Evolutionary conservation across 306 rosid genomes (phyloP), one percentile per base, ranked within the genome.

Genomic region (Abrus pulchellus): DNA sequence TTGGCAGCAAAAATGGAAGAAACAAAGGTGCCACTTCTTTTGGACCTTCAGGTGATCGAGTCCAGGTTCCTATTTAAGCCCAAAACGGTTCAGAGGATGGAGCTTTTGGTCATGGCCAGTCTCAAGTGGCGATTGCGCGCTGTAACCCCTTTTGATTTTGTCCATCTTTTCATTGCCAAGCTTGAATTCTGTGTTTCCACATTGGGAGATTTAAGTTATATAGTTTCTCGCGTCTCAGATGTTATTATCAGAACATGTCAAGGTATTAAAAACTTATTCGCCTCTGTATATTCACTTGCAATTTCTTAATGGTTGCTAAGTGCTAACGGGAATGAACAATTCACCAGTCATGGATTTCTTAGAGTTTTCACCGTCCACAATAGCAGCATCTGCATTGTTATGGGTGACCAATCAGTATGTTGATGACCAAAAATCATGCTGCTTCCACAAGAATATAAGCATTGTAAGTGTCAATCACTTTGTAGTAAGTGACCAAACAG

Each of bases 1-100:
- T 29, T 87, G 14, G 90, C 90, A 38, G 90, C 88, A 38, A 87
- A 87, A 87, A 76, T 87, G 85, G 90, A 87, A 59, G 90, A 87
- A 80, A 79, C 77, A 14, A 79, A 73, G 1, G 87, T 85, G 65
- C 90, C 88, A 12, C 80, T 76, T 76, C 78, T 85, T 47, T 11
- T 82, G 43, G 88, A 87, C 68, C 65, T 87, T 33, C 91, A 88
- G 43, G 64, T 80, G 68, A 80, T 72, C 3, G 82, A 76, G n/a
- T 81, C 85, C 0, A 63, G 11, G 57, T 85, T 88, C 50, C 3
- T 85, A 63, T 88, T 85, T 66, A 69, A 74, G 85, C 89, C 89
- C 5, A 83, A 83, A 56, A 83, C 84, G 2, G 80, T 88, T 85
- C 91, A 88, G 20, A 83, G 75, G 59, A 88, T 88, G 89, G 89